Conservation (phyloP, 371 early-diverging fungal genomes). For the Apophysomyces sp. region DNA sequence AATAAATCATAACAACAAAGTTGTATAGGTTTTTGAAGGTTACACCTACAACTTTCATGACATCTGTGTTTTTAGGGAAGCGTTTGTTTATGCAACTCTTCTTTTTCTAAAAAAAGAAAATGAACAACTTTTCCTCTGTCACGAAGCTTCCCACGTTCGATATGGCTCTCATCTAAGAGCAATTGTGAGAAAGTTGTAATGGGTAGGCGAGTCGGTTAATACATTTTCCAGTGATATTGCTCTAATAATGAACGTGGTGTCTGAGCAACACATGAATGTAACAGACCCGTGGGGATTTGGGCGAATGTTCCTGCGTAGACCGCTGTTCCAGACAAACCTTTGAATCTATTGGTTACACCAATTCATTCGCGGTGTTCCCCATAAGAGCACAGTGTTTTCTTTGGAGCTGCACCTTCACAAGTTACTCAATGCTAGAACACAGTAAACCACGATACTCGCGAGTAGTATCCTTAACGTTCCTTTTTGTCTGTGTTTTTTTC, state of each 20-base stretch:
- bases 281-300: background rate
- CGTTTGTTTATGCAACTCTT: too few species aligned
- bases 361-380: background rate
- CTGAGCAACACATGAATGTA: background rate
- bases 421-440: background rate
- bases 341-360: background rate
- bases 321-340: constrained; percentile 2
- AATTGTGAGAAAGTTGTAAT: too few species aligned
- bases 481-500: background rate
- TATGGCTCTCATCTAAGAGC: too few species aligned
- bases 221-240: background rate
- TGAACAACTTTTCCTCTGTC: too few species aligned
- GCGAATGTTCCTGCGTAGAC: background rate
- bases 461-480: background rate
- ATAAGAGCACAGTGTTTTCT: background rate
- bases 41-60: too few species aligned
- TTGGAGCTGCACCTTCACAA: background rate
- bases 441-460: background rate
- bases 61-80: too few species aligned
- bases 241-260: background rate
- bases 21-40: too few species aligned
- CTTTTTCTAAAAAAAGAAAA: too few species aligned
- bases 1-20: too few species aligned
- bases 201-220: background rate
- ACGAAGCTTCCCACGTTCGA: background rate